phyloP scores from a whole-genome alignment of 495 filamentous ascomycete genomes.

The Lophium mytilinum region DNA sequence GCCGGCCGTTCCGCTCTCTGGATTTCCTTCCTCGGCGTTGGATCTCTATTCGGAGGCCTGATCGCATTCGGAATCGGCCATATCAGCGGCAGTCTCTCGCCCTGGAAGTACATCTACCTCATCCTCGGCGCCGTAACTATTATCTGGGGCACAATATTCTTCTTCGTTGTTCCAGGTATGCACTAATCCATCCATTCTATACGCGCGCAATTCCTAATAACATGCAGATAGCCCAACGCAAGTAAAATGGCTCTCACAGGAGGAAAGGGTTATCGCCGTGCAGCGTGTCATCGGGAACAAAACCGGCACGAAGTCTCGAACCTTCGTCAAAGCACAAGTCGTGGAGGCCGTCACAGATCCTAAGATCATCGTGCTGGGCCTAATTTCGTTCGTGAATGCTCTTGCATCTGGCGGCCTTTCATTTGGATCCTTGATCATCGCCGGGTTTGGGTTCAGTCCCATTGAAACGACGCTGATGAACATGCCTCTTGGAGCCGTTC shows the following conservation, averaged over 20 bases:
- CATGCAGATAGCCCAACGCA: background rate
- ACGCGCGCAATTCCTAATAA: background rate
- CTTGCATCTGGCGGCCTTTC: too few relatives aligned
- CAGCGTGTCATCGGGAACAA: background rate
- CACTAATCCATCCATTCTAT: too few relatives aligned
- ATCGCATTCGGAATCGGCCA: constrained; percentile 17
- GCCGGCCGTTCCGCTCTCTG: constrained; percentile 9
- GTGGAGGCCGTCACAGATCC: constrained; percentile 37
- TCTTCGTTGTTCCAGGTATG: background rate
- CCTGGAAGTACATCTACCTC: constrained; percentile 19
- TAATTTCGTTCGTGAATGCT: too few relatives aligned
- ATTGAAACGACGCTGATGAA: too few relatives aligned
- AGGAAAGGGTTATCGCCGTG: background rate
- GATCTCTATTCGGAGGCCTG: constrained; percentile 13
- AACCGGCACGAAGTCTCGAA: constrained; percentile 26
- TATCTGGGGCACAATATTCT: background rate
- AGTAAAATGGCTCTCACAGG: background rate
- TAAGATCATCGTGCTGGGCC: too few relatives aligned
- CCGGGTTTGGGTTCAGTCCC: too few relatives aligned
- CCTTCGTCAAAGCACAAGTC: constrained; percentile 31
- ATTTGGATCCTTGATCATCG: too few relatives aligned
- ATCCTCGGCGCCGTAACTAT: constrained; percentile 5
- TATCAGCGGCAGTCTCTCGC: constrained; percentile 4
- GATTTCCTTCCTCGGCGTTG: constrained; percentile 19
- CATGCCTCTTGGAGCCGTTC: too few relatives aligned